A percentile compares a stretch with the other conserved stretches of the same genome.
Conservation (phyloP, 176 grass and related monocot genomes). For the Musa troglodytarum region DNA sequence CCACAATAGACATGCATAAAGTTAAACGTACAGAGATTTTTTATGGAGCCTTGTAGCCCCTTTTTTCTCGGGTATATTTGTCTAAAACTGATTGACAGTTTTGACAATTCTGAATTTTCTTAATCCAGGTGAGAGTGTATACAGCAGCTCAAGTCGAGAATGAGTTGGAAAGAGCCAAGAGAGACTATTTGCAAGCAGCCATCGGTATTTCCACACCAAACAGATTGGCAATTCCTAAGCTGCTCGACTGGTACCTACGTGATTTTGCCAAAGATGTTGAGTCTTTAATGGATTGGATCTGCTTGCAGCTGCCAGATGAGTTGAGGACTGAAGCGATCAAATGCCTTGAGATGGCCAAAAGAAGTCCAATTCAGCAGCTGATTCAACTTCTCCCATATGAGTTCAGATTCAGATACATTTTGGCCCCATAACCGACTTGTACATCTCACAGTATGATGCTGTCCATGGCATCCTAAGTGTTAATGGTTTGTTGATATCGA, state of each 20-base stretch:
- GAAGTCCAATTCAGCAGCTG: slow-evolving; percentile 9
- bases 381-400: slow-evolving; percentile 72
- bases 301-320: slow-evolving; percentile 65
- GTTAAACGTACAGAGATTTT: background rate
- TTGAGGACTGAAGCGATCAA: slow-evolving; percentile 38
- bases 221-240: slow-evolving; percentile 71
- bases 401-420: slow-evolving; percentile 88
- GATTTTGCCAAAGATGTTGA: slow-evolving; percentile 91
- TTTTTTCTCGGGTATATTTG: no score
- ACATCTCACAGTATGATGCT: background rate
- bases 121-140: slow-evolving; percentile 73
- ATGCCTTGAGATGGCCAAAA: slow-evolving; percentile 38
- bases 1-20: background rate
- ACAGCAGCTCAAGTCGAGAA: slow-evolving; percentile 61
- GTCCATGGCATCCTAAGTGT: background rate
- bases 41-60: no score
- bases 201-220: slow-evolving; percentile 50
- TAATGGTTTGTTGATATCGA: background rate
- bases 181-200: slow-evolving; percentile 72
- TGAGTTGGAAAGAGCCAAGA: slow-evolving; percentile 76
- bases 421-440: slow-evolving; percentile 25
- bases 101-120: background rate
- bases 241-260: slow-evolving; percentile 80
- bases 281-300: slow-evolving; percentile 97
- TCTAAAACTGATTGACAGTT: background rate